Base-by-base conservation (phyloP, 768 basidiomycete genomes). In the Cystobasidium onofrii region DNA sequence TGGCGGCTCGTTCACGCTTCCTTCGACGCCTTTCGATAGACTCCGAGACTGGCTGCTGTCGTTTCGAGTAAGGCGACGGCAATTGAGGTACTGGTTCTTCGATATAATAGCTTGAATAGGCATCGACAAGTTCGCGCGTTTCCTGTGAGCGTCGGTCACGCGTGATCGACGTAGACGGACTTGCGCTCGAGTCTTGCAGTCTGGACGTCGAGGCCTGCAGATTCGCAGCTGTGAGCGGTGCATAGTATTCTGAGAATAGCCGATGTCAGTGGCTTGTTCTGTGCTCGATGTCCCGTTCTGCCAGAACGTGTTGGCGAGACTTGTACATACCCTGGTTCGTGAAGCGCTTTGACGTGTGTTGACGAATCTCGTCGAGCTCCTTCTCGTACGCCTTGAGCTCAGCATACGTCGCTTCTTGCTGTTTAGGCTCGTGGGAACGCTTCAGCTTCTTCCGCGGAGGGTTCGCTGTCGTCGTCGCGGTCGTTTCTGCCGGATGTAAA, bases 1-100 rank as follows among this genome's bases (percentile, higher is more conserved):
- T 69, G 2, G 46, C 73, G 31, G 73, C 73, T 44, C 46, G 44
- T 54, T 74, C 50, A 12, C 73, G 65, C 27, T 54, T 54, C 66
- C 60, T 55, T 18, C 73, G 73, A 31, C 60, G 44, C 29, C 17
- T 29, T 46, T 74, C 65, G 20, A 61, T 25, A 34, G 31, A 31
- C 3, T 54, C 33, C 4, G 52, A 27, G 27, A 65, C 39, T 43
- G 36, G 33, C 7, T 2, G 29, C 4, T 64, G 13, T 39, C 15
- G 63, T 6, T 3, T 12, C 10, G 63, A 4, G 20, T 39, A 64
- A 27, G 25, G 27, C 36, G 31, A 43, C 41, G 63, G 25, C 18
- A 64, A 2, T 39, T 6, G 17, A 4, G 43, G 63, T 25, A 64
- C 12, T 27, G 63, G 39, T 29, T 64, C 63, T 41, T 39, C 63